Base-by-base conservation (phyloP, 2,329 filamentous ascomycete species). In the Venturia effusa region DNA sequence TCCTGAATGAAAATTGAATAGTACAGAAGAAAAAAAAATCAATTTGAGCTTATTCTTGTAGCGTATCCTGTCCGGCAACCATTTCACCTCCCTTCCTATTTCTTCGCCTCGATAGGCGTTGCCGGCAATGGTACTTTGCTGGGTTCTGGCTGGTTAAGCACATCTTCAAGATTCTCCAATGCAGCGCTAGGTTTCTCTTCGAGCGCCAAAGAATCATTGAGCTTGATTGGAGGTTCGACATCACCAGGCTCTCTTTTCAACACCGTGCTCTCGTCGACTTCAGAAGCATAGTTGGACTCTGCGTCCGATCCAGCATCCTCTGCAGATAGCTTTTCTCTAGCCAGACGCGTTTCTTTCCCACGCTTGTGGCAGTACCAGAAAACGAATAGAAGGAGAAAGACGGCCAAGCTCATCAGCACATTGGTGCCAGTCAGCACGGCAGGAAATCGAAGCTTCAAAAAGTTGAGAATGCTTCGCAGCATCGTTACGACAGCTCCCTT, bases 311-410 rank as follows among this genome's bases (percentile, higher is more conserved):
- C 60, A 30, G 51, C 37, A 15, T 54, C 57, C 48, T 61, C 27
- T 10, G 64, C 64, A 40, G 64, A 68, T 19, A 80, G 72, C 17
- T 79, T 76, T 67, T 84, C 83, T 61, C 79, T 84, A 71, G 88
- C 87, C 15, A 97, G 83, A 61, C 94, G 84, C 7, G 86, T 87
- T 77, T 99, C 93, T 55, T 86, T 86, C 45, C 94, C 94, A 63
- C 94, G 89, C 79, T 97, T 97, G 77, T 97, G 88, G 77, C 92
- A 97, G 77, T 97, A 99, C 92, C 93, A 99, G 70, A 97, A 87
- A 55, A 96, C 90, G 72, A 96, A 94, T 64, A 99, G 83, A 19
- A 97, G 82, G 63, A 97, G 80, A 71, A 95, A 96, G 1, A 97
- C 78, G 0, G 90, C 92, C 68, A 97, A 79, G 67, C 90, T 94